Conservation (phyloP, 2,329 filamentous ascomycete species). For the Ceratocystiopsis sp. region DNA sequence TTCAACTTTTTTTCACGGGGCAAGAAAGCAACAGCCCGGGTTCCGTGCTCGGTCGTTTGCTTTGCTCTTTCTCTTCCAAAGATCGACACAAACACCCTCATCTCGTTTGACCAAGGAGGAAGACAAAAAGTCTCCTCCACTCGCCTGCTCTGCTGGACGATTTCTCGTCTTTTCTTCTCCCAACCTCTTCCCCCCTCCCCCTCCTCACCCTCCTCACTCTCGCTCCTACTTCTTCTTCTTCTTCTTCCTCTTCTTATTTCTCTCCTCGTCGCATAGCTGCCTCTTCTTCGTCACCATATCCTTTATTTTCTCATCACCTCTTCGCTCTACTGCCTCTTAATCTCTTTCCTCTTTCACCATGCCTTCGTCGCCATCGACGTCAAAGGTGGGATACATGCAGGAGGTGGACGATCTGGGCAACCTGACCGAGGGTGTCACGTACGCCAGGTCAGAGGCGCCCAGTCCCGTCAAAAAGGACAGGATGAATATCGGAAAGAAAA, state of each 20-base stretch:
- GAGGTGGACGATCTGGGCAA: constrained; percentile 33
- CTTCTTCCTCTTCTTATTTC: neutral
- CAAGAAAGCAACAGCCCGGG: neutral
- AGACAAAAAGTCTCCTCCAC: neutral
- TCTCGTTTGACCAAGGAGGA: neutral
- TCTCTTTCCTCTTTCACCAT: neutral
- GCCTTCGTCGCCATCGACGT: constrained; percentile 3
- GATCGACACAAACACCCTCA: neutral
- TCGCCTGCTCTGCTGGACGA: too few species aligned
- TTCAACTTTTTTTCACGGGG: too few species aligned
- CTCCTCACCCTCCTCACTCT: neutral
- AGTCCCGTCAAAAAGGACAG: constrained; percentile 27
- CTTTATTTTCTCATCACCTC: neutral
- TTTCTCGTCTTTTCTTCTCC: neutral
- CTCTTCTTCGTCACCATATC: neutral
- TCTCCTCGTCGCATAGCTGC: neutral
- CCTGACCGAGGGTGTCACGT: constrained; percentile 21
- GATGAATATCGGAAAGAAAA: constrained; percentile 33
- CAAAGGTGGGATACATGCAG: constrained; percentile 28
- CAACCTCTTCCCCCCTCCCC: neutral
- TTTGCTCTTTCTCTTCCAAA: neutral
- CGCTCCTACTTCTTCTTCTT: neutral
- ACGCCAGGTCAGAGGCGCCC: constrained; percentile 30
- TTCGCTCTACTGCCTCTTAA: too few species aligned
- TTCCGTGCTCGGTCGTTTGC: neutral